Percentiles rank a stretch among this genome's conserved stretches.
Conservation (phyloP, 2,329 filamentous ascomycete species). For the Colletotrichum acutatum region DNA sequence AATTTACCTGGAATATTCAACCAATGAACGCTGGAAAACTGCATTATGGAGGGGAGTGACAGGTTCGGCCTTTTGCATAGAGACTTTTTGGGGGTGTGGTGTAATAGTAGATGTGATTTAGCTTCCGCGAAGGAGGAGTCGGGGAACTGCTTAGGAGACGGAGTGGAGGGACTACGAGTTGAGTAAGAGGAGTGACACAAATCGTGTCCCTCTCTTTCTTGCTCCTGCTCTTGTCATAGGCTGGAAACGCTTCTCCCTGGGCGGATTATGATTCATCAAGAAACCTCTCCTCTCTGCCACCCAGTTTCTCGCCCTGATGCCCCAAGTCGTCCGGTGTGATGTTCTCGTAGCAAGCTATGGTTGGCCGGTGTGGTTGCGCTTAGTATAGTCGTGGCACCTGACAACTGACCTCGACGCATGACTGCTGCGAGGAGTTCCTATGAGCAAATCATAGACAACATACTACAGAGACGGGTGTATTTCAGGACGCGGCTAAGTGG, state of each 20-base stretch:
- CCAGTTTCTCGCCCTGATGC: not conserved
- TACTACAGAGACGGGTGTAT: not conserved
- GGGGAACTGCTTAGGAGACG: not conserved
- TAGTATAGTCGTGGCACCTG: not conserved
- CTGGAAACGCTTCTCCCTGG: not conserved
- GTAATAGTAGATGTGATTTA: not conserved
- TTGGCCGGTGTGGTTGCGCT: not conserved
- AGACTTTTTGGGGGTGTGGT: not conserved
- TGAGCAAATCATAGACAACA: not conserved
- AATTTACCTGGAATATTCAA: not conserved
- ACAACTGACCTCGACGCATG: not conserved
- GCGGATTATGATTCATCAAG: conserved; percentile 7
- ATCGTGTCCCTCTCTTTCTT: not conserved
- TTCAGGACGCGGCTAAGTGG: not conserved
- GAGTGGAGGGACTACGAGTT: not conserved
- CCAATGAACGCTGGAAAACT: not conserved
- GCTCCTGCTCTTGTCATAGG: not conserved
- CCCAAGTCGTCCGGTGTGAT: not conserved
- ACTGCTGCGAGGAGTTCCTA: not conserved
- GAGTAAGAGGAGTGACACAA: not conserved
- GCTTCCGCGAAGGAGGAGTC: not conserved
- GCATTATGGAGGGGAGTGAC: not conserved
- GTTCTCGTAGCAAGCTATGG: not conserved
- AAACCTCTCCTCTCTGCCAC: conserved; percentile 25
- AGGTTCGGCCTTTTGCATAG: not conserved